These are phyloP conservation scores for Pseudopyricularia javanii DNA, from an alignment of 2,329 filamentous ascomycete species.

Conservation along the genomic window DNA sequence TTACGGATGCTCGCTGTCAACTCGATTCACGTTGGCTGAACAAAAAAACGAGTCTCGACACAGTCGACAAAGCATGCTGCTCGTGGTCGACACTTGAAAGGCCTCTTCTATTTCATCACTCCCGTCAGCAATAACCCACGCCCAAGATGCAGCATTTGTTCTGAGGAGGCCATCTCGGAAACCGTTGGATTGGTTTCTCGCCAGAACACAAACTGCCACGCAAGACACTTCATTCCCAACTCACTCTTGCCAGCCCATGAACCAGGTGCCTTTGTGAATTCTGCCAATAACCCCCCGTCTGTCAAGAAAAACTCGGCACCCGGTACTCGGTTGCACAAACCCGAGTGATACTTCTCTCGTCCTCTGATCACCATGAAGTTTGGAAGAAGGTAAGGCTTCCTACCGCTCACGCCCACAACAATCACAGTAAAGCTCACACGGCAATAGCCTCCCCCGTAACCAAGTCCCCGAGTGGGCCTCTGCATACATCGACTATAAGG, in stretches of 20 bases:
- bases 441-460: constrained; percentile 50
- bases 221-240: too few species aligned
- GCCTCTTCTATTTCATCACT: neutral
- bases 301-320: neutral
- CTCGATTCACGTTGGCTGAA: neutral
- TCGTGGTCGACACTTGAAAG: neutral
- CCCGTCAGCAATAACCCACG: neutral
- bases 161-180: too few species aligned
- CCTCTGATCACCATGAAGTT: constrained; percentile 18
- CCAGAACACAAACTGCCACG: too few species aligned
- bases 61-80: neutral
- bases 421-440: neutral
- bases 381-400: constrained; percentile 18
- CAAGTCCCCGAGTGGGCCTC: constrained; percentile 81
- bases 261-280: too few species aligned
- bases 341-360: neutral
- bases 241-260: too few species aligned
- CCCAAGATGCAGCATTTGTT: too few species aligned
- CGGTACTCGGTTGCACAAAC: too few species aligned
- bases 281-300: too few species aligned
- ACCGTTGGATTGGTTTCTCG: too few species aligned
- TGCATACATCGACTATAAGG: constrained; percentile 81
- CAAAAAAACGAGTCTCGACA: neutral
- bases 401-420: neutral
- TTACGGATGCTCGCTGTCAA: neutral